Conservation (phyloP, 2,329 filamentous ascomycete species). For the Dactylellina cionopaga region DNA sequence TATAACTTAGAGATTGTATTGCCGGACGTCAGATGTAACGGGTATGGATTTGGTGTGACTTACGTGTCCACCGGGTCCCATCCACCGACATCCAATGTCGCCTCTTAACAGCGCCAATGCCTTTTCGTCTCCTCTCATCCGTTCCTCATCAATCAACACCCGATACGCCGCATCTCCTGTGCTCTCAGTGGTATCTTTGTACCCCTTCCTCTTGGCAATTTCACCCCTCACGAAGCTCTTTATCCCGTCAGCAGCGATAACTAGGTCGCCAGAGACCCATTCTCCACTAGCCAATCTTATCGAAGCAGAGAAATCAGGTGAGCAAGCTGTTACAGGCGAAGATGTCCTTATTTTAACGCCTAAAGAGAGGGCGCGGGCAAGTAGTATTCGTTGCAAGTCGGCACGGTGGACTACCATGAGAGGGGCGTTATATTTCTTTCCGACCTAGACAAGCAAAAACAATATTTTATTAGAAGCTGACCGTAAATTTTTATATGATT, state of each 20-base stretch:
- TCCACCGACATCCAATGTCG: slow-evolving; percentile 42
- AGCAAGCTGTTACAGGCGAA: slow-evolving; percentile 26
- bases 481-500: not conserved
- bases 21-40: not conserved
- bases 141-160: slow-evolving; percentile 64
- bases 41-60: not conserved
- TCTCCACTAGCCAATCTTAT: slow-evolving; percentile 55
- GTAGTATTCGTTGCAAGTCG: slow-evolving; percentile 63
- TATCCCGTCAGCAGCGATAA: slow-evolving; percentile 66
- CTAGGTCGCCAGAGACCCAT: slow-evolving; percentile 61
- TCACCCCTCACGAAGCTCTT: slow-evolving; percentile 63
- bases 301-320: slow-evolving; percentile 25
- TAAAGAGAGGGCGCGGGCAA: slow-evolving; percentile 61
- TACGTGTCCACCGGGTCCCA: slow-evolving; percentile 52
- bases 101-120: slow-evolving; percentile 67
- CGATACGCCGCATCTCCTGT: slow-evolving; percentile 70
- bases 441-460: slow-evolving; percentile 47
- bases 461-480: slow-evolving; percentile 56
- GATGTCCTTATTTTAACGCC: slow-evolving; percentile 59
- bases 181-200: slow-evolving; percentile 63
- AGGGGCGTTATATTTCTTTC: slow-evolving; percentile 59
- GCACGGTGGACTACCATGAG: slow-evolving; percentile 66
- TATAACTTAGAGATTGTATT: not conserved
- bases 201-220: slow-evolving; percentile 61
- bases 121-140: slow-evolving; percentile 63